Percentiles rank a stretch among this genome's conserved stretches.
These are phyloP conservation scores for Isoetes engelmannii DNA, from an alignment of 83 land plant species.

Conservation along the genomic window DNA sequence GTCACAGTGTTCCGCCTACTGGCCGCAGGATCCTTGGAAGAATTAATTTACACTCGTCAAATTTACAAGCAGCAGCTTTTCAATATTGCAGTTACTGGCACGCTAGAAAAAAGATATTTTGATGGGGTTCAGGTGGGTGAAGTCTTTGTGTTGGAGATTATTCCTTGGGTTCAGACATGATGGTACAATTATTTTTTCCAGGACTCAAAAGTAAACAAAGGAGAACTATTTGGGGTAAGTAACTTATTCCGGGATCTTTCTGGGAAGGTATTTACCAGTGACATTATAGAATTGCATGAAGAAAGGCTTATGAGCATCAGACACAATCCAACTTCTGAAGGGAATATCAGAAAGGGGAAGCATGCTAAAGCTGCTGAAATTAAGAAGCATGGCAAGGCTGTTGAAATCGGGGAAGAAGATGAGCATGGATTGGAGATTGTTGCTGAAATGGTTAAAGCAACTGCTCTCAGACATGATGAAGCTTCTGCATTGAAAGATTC, in stretches of 20 bases:
- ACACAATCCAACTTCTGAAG: neutral
- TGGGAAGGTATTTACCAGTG: conserved; percentile 83
- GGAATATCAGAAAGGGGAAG: neutral
- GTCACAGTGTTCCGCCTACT: conserved; percentile 85
- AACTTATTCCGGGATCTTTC: conserved; percentile 83
- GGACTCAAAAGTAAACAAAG: conserved; percentile 85
- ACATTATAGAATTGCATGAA: conserved; percentile 71
- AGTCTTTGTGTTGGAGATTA: neutral
- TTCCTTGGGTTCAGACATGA: too few relatives aligned
- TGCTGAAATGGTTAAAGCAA: conserved; percentile 3
- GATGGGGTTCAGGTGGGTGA: conserved; percentile 87
- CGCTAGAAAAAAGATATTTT: conserved; percentile 87
- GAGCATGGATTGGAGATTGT: conserved; percentile 2
- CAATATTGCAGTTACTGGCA: conserved; percentile 90
- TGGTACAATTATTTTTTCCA: conserved; percentile 16
- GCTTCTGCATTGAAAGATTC: too few relatives aligned
- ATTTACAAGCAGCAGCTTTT: conserved; percentile 91
- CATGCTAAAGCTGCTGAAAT: neutral
- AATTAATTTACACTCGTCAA: conserved; percentile 84
- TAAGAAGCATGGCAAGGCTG: neutral
- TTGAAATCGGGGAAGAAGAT: neutral
- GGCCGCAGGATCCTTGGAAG: conserved; percentile 93
- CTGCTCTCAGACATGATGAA: neutral
- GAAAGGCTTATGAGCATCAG: conserved; percentile 21
- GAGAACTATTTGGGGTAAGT: conserved; percentile 90